These are phyloP conservation scores for Boletus smithii DNA, from an alignment of 1,284 basidiomycete species.

Conservation along the genomic window DNA sequence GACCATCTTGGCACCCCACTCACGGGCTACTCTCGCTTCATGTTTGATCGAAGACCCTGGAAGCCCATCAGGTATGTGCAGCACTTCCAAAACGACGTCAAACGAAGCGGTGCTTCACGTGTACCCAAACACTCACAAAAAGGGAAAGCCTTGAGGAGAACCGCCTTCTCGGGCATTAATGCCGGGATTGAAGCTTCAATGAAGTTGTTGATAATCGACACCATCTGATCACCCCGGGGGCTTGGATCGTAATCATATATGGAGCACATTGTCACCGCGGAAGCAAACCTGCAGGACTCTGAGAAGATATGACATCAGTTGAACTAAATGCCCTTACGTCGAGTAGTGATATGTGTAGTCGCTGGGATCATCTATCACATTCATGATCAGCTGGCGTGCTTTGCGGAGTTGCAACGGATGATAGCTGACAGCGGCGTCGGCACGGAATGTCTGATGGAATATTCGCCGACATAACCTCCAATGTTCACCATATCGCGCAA, in stretches of 20 bases:
- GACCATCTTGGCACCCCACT: slow-evolving; percentile 5
- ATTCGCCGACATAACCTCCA: slow-evolving; percentile 17
- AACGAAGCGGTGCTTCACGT: neutral
- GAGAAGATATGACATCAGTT: too few relatives aligned
- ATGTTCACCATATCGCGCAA: slow-evolving; percentile 18
- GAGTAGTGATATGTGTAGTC: slow-evolving; percentile 14
- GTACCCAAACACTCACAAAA: slow-evolving; percentile 16
- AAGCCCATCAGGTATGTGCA: slow-evolving; percentile 23
- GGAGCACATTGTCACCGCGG: slow-evolving; percentile 16
- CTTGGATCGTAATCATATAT: slow-evolving; percentile 28
- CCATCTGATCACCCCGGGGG: slow-evolving; percentile 18
- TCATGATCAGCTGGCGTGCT: slow-evolving; percentile 15
- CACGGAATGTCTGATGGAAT: slow-evolving; percentile 13
- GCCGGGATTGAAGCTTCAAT: slow-evolving; percentile 6
- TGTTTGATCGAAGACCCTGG: slow-evolving; percentile 16
- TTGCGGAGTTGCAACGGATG: slow-evolving; percentile 12
- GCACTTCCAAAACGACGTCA: slow-evolving; percentile 6
- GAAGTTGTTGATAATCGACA: slow-evolving; percentile 22
- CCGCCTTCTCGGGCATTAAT: slow-evolving; percentile 11
- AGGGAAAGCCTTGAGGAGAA: slow-evolving; percentile 23
- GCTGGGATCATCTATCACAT: slow-evolving; percentile 12
- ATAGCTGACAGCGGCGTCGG: neutral
- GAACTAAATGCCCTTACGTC: slow-evolving; percentile 7
- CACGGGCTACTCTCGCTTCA: slow-evolving; percentile 13
- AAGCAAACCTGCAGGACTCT: slow-evolving; percentile 15